Percentiles rank a stretch among this genome's conserved stretches.
These are phyloP conservation scores for Naganishia albida DNA, from an alignment of 1,284 basidiomycete species.

Conservation along the genomic window DNA sequence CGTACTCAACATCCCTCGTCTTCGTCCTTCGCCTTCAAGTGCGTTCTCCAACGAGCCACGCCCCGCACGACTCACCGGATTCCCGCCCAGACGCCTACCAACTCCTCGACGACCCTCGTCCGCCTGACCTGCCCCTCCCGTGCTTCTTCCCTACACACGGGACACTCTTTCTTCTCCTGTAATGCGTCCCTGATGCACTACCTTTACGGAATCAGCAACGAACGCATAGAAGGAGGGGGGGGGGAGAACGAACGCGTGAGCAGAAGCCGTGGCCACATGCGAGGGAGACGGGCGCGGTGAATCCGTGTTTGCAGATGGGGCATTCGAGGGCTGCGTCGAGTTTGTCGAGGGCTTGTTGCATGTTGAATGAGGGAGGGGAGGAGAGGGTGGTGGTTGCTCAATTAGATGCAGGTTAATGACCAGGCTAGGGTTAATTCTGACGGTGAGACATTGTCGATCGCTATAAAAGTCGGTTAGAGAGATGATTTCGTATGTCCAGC, in stretches of 20 bases:
- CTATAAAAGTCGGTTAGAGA: too few species aligned
- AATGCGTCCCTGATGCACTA: conserved; percentile 31
- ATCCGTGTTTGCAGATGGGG: conserved; percentile 34
- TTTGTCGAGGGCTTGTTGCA: conserved; percentile 28
- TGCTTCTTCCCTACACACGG: conserved; percentile 22
- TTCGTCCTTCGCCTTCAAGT: too few species aligned
- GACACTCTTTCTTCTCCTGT: conserved; percentile 26
- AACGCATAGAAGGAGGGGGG: background rate
- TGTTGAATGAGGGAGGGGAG: background rate
- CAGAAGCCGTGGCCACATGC: conserved; percentile 53
- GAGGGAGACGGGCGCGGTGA: conserved; percentile 47
- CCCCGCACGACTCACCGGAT: conserved; percentile 14
- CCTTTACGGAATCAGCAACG: background rate
- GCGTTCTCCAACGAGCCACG: too few species aligned
- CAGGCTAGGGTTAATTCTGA: too few species aligned
- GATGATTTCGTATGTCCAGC: background rate
- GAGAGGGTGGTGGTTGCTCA: too few species aligned
- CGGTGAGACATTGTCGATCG: background rate
- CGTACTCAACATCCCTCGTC: too few species aligned
- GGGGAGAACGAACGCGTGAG: conserved; percentile 45
- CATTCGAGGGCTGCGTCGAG: conserved; percentile 22
- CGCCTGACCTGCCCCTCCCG: conserved; percentile 26
- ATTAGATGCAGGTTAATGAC: too few species aligned
- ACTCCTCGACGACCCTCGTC: conserved; percentile 24
- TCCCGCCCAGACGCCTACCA: conserved; percentile 16